Percentiles rank a stretch among this genome's conserved stretches.
Evolutionary conservation across 2,329 filamentous ascomycete genomes (phyloP).

Genomic region (Rutstroemia sp.): DNA sequence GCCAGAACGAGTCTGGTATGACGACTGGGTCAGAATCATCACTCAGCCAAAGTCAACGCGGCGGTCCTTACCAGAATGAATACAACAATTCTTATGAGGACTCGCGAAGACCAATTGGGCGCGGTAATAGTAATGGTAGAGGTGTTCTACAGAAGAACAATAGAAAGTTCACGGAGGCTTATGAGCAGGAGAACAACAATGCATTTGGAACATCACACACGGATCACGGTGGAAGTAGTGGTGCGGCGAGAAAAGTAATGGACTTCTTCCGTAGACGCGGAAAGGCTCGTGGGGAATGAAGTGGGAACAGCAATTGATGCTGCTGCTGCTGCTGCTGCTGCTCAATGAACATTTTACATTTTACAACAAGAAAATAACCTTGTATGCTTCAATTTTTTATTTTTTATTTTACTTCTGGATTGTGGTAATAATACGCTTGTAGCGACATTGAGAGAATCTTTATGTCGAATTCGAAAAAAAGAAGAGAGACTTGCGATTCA

Average conservation of each 20-base stretch:
- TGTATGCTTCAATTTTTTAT: no score
- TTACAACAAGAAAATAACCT: neutral
- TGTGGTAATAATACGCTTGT: constrained; percentile 1
- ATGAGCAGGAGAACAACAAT: constrained; percentile 65
- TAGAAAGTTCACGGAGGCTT: constrained; percentile 79
- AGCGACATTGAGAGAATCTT: neutral
- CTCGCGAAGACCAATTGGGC: constrained; percentile 19
- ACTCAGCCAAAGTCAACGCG: constrained; percentile 20
- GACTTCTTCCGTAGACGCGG: constrained; percentile 92
- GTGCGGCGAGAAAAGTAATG: constrained; percentile 89
- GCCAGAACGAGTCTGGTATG: constrained; percentile 22
- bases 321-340: neutral
- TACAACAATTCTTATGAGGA: constrained; percentile 20
- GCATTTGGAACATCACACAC: constrained; percentile 49
- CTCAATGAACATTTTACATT: neutral
- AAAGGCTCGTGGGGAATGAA: constrained; percentile 44
- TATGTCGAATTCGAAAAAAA: neutral
- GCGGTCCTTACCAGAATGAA: constrained; percentile 13
- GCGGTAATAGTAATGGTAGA: constrained; percentile 12
- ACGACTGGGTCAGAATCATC: constrained; percentile 28
- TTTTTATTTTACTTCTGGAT: neutral
- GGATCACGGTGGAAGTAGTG: constrained; percentile 69
- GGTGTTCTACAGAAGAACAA: constrained; percentile 77
- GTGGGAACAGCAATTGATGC: neutral
- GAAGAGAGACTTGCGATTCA: constrained; percentile 4